Base-by-base conservation (phyloP, 1,284 basidiomycete genomes). In the Phlebopus sp. region DNA sequence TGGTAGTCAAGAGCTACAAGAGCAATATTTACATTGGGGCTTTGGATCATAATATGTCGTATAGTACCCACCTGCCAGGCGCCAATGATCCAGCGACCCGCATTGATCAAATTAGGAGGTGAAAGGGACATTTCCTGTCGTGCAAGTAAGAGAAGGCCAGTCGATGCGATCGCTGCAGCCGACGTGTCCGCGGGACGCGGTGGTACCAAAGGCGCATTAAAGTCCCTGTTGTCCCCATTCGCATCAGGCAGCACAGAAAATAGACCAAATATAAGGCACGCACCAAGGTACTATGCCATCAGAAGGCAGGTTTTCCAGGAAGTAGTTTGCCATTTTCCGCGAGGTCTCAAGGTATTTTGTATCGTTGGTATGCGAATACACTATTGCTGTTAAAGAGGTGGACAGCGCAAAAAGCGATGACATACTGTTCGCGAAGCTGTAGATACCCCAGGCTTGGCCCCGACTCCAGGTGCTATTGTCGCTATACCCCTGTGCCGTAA, bases 381-480 rank as follows among this genome's bases (percentile, higher is more conserved):
- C 74, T 76, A 23, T 32, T n/a, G 15, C 15, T 15, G 15, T 29
- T 10, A 29, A 36, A 4, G 27, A 29, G 23, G 29, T 31, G 2
- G 14, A 29, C 11, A 9, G 15, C 18, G 17, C 39, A 29, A 37
- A 35, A 10, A 21, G 9, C 15, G 11, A 7, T 18, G 17, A 35
- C 73, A 40, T 43, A 75, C 74, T 74, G 44, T 72, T 71, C 1
- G 73, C 69, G 50, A 75, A 77, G 4, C 75, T 75, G 53, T 73
- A 72, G n/a, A 77, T 66, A 5, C 69, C 76, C 76, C 75, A 77
- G 3, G 73, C 67, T 54, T 77, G 73, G 1, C 75, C 75, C 7
- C 76, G 68, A 29, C 71, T 70, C 76, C 76, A 78, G 2, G 76
- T 77, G 52, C 75, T 73, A 50, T 64, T 67, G 46, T 75, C 62